These are phyloP conservation scores for Chaetomiaceae sp. DNA, from an alignment of 2,329 filamentous ascomycete genomes.

Conservation along the genomic window DNA sequence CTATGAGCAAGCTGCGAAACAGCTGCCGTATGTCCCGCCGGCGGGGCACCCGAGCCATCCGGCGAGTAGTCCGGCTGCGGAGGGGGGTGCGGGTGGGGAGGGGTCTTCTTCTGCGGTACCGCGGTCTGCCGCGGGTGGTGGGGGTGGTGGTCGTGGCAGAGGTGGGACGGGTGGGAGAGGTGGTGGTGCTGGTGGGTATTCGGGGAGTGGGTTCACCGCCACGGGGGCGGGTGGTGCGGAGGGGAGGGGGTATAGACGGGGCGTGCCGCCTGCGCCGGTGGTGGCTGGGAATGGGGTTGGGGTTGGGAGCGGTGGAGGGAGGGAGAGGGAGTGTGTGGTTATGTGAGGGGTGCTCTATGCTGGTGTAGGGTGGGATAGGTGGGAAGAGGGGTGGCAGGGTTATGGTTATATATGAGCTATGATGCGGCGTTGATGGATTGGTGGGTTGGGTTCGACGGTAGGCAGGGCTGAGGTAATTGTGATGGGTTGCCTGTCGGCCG, in stretches of 20 bases:
- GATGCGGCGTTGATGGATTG: too few relatives aligned
- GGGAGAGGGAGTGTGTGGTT: constrained; percentile 38
- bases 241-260: constrained; percentile 18
- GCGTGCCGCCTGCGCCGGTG: constrained; percentile 20
- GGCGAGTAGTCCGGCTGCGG: constrained; percentile 32
- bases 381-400: background rate
- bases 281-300: constrained; percentile 19
- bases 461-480: background rate
- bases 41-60: constrained; percentile 46
- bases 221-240: background rate
- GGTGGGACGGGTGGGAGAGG: constrained; percentile 10
- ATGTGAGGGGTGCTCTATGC: constrained; percentile 33
- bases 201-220: too few relatives aligned
- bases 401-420: too few relatives aligned
- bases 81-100: background rate
- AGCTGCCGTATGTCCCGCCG: constrained; percentile 46
- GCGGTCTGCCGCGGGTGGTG: constrained; percentile 4
- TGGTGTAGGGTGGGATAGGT: background rate
- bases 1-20: constrained; percentile 51
- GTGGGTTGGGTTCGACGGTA: too few relatives aligned
- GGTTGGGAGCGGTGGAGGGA: constrained; percentile 17
- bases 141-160: constrained; percentile 16
- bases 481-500: too few relatives aligned
- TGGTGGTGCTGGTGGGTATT: constrained; percentile 6
- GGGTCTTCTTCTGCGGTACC: constrained; percentile 1